Conservation (phyloP, 2,329 filamentous ascomycete genomes). For the Penicillium brasilianum region DNA sequence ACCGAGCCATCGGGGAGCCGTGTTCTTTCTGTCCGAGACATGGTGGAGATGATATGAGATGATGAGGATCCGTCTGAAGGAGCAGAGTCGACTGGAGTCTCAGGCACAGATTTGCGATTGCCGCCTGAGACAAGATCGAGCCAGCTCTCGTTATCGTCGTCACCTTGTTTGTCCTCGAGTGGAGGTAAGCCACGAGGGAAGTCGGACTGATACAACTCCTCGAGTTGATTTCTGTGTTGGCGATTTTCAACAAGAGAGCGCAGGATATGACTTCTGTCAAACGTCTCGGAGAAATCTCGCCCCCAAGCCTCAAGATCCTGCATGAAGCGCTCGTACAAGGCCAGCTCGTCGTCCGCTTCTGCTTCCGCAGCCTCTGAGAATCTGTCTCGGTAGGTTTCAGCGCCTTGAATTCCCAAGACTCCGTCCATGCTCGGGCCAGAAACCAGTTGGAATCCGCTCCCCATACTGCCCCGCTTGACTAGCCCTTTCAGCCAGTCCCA, state of each 20-base stretch:
- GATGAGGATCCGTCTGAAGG: conserved; percentile 14
- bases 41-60: conserved; percentile 57
- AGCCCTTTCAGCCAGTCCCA: conserved; percentile 49
- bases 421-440: conserved; percentile 29
- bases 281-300: conserved; percentile 34
- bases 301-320: conserved; percentile 43
- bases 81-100: conserved; percentile 17
- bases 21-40: conserved; percentile 62
- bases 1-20: conserved; percentile 62
- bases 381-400: conserved; percentile 15
- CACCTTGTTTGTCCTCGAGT: conserved; percentile 18
- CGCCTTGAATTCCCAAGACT: conserved; percentile 29
- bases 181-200: conserved; percentile 2
- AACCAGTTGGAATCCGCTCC: conserved; percentile 45
- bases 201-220: conserved; percentile 27
- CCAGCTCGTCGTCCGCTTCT: conserved; percentile 54
- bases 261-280: conserved; percentile 43
- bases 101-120: conserved; percentile 31
- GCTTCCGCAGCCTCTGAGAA: conserved; percentile 14
- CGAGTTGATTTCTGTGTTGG: conserved; percentile 24
- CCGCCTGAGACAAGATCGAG: conserved; percentile 36
- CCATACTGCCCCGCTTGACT: conserved; percentile 49
- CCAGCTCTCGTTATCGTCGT: conserved; percentile 34
- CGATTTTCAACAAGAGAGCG: conserved; percentile 43
- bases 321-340: conserved; percentile 59